These are phyloP conservation scores for Chiua sp. DNA, from an alignment of 1,284 basidiomycete species.

Conservation along the genomic window DNA sequence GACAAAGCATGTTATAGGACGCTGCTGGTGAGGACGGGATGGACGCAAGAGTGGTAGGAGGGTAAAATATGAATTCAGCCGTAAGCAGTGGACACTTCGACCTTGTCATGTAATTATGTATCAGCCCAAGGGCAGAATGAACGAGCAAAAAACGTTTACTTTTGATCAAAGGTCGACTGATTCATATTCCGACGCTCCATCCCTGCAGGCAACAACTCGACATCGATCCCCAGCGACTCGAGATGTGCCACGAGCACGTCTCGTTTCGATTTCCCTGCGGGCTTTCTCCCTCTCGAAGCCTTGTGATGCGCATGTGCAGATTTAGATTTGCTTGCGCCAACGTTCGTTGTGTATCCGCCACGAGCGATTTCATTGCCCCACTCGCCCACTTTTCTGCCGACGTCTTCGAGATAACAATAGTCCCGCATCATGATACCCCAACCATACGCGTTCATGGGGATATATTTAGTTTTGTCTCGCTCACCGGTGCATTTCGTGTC, in stretches of 20 bases:
- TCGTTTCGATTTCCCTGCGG: constrained; percentile 42
- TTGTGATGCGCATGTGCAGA: constrained; percentile 14
- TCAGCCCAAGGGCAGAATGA: constrained; percentile 5
- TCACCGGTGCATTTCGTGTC: constrained; percentile 70
- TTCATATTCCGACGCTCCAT: constrained; percentile 82
- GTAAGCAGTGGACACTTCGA: constrained; percentile 73
- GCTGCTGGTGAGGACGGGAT: constrained; percentile 43
- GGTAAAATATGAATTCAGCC: constrained; percentile 70
- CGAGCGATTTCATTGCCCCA: constrained; percentile 76
- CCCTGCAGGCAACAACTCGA: constrained; percentile 80
- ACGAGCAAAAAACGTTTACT: constrained; percentile 48
- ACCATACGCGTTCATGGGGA: constrained; percentile 80
- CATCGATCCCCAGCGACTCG: constrained; percentile 68
- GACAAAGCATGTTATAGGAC: constrained; percentile 56
- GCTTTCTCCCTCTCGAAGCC: constrained; percentile 23
- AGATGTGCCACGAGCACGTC: constrained; percentile 71
- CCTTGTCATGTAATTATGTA: constrained; percentile 42
- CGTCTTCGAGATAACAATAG: constrained; percentile 83
- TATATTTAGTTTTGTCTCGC: constrained; percentile 74
- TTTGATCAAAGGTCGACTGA: constrained; percentile 82
- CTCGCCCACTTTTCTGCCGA: constrained; percentile 69
- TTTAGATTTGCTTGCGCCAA: constrained; percentile 23
- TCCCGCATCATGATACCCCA: constrained; percentile 88
- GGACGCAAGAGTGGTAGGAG: constrained; percentile 48
- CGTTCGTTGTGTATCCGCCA: constrained; percentile 45